Evolutionary conservation across 2,329 filamentous ascomycete genomes (phyloP).

Genomic region (Talaromyces sp.): DNA sequence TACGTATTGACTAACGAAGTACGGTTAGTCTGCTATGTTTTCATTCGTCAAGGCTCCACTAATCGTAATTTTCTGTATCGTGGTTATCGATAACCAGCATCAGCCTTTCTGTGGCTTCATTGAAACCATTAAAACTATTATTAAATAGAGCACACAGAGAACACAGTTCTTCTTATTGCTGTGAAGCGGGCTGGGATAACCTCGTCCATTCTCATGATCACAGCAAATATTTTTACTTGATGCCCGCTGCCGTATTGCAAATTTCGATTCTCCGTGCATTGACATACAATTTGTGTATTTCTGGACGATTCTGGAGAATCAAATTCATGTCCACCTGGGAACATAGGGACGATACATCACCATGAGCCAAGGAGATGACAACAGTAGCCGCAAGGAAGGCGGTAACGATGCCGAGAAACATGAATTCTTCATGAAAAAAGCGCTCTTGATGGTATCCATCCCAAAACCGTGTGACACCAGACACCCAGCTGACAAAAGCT

Average conservation of each 20-base stretch:
- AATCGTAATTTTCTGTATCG: background rate
- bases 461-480: background rate
- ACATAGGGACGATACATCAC: background rate
- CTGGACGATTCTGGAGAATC: background rate
- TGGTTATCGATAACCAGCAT: background rate
- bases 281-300: background rate
- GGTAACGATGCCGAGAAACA: conserved; percentile 30
- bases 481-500: conserved; percentile 3
- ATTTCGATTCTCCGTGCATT: background rate
- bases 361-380: background rate
- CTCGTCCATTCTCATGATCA: background rate
- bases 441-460: conserved; percentile 69
- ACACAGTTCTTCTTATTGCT: background rate
- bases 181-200: background rate
- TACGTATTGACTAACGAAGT: background rate
- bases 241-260: background rate
- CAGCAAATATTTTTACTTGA: background rate
- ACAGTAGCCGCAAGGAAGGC: background rate
- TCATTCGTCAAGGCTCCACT: background rate
- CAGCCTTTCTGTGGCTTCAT: background rate
- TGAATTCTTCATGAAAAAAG: conserved; percentile 73
- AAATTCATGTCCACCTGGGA: background rate
- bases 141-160: background rate
- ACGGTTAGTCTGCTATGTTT: background rate
- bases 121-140: background rate